Evolutionary conservation across 2,329 filamentous ascomycete species (phyloP).

Genomic region (Xylaria sp.): DNA sequence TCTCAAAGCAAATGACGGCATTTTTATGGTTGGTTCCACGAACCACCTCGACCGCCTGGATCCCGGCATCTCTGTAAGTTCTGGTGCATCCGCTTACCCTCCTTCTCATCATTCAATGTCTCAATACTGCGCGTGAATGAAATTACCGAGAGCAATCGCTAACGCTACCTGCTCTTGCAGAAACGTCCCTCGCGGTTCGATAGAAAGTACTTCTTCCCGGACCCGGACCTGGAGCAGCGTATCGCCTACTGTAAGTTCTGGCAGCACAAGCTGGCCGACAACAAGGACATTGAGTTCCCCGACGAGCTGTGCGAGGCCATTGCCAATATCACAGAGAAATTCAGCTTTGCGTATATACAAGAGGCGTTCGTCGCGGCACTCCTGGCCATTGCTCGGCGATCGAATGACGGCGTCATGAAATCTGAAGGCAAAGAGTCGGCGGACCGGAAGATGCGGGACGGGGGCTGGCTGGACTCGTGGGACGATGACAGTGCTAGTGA

Average conservation of each 20-base stretch:
- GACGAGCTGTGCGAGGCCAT: conserved; percentile 62
- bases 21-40: conserved; percentile 71
- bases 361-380: conserved; percentile 70
- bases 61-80: conserved; percentile 62
- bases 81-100: neutral
- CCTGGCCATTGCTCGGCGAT: conserved; percentile 58
- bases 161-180: conserved; percentile 40
- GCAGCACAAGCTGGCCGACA: conserved; percentile 61
- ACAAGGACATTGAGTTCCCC: conserved; percentile 65
- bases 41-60: conserved; percentile 71
- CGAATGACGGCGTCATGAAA: too few species aligned
- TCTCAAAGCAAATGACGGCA: conserved; percentile 71
- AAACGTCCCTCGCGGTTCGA: conserved; percentile 72
- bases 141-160: neutral
- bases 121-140: neutral
- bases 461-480: conserved; percentile 47
- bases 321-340: conserved; percentile 66
- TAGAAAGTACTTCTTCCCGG: conserved; percentile 68
- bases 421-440: too few species aligned
- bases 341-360: conserved; percentile 73
- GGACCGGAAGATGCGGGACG: too few species aligned
- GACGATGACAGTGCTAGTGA: conserved; percentile 27
- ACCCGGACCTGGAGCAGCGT: conserved; percentile 60
- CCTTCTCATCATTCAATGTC: neutral
- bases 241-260: conserved; percentile 67